phyloP scores from a whole-genome alignment of 1,139 yeast genomes.

The Wickerhamomyces sp. region DNA sequence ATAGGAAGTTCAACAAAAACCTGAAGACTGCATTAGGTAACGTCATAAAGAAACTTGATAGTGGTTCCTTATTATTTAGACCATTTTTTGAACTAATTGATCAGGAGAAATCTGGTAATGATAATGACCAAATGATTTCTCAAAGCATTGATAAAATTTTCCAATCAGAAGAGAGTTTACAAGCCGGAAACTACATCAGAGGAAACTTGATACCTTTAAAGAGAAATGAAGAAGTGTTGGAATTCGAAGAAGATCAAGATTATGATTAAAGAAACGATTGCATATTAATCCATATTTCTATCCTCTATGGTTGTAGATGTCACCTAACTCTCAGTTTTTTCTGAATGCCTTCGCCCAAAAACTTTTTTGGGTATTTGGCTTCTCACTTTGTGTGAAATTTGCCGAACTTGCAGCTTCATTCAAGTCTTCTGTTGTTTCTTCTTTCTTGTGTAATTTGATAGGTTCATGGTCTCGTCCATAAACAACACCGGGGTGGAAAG shows the following conservation, averaged over 20 bases:
- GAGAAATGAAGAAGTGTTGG: conserved; percentile 6
- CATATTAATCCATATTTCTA: too few relatives aligned
- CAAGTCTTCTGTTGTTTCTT: neutral
- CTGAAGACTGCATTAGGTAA: conserved; percentile 20
- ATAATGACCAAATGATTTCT: neutral
- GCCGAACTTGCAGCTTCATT: too few relatives aligned
- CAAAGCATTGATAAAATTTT: conserved; percentile 1
- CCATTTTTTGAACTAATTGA: conserved; percentile 24
- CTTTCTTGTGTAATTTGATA: too few relatives aligned
- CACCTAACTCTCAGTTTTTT: too few relatives aligned
- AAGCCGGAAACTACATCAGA: conserved; percentile 8
- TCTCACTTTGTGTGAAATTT: too few relatives aligned
- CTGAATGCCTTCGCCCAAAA: too few relatives aligned
- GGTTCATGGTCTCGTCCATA: conserved; percentile 38
- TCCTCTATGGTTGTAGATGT: too few relatives aligned
- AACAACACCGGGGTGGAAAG: conserved; percentile 61
- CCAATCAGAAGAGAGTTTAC: too few relatives aligned
- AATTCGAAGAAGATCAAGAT: neutral
- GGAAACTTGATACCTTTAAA: conserved; percentile 15
- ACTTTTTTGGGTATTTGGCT: too few relatives aligned
- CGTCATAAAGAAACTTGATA: conserved; percentile 21
- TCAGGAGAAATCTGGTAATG: conserved; percentile 3
- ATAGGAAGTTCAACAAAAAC: conserved; percentile 18
- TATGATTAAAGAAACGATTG: too few relatives aligned
- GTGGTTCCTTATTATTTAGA: conserved; percentile 20